phyloP scores from a whole-genome alignment of 2,329 filamentous ascomycete genomes.

The Xylariaceae sp. region DNA sequence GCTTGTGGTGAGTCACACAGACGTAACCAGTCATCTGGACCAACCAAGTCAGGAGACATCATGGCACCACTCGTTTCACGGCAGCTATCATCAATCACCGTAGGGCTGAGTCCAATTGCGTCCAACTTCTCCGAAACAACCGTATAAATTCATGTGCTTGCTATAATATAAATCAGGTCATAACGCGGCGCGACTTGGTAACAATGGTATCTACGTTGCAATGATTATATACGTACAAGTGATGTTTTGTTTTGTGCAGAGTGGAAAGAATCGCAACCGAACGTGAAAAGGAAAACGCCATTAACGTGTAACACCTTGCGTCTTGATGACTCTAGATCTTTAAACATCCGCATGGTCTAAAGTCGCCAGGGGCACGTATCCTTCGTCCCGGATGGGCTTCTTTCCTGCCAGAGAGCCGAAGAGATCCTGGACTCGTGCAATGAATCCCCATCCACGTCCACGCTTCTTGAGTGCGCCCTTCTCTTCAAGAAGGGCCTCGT shows the following conservation, averaged over 20 bases:
- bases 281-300: not conserved
- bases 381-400: constrained; percentile 41
- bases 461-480: constrained; percentile 43
- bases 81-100: no score
- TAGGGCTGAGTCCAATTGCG: no score
- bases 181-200: no score
- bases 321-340: not conserved
- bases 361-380: constrained; percentile 55
- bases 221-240: constrained; percentile 13
- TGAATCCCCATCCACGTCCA: constrained; percentile 40
- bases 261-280: not conserved
- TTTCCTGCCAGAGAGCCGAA: constrained; percentile 34
- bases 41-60: not conserved
- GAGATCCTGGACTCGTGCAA: constrained; percentile 40
- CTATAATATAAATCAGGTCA: no score
- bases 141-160: no score
- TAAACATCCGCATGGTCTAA: constrained; percentile 38
- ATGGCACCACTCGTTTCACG: not conserved
- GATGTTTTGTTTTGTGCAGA: not conserved
- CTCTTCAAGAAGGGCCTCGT: constrained; percentile 59
- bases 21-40: not conserved
- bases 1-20: not conserved
- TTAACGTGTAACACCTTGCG: not conserved
- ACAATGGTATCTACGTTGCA: constrained; percentile 6
- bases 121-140: no score